These are phyloP conservation scores for Galeopsis tetrahit DNA, from an alignment of 257 asterid species.

Conservation along the genomic window DNA sequence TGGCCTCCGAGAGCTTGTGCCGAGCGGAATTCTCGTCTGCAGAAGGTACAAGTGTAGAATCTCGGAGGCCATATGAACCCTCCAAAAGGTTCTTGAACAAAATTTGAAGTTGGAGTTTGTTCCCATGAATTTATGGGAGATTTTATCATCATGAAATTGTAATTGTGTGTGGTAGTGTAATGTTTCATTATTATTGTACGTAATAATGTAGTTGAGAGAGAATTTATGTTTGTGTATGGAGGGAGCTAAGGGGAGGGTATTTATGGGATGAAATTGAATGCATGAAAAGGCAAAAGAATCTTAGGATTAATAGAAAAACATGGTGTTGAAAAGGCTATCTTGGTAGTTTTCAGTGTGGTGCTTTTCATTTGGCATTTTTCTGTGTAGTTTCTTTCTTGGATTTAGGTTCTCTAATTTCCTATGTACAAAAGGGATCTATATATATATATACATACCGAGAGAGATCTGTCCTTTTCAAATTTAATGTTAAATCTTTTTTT, in stretches of 20 bases:
- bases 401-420: slow-evolving; percentile 28
- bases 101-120: neutral
- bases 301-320: slow-evolving; percentile 30
- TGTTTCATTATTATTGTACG: slow-evolving; percentile 30
- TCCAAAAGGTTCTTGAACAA: slow-evolving; percentile 43
- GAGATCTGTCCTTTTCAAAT: neutral
- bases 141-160: slow-evolving; percentile 35
- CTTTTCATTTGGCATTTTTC: slow-evolving; percentile 44
- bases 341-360: slow-evolving; percentile 46
- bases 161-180: slow-evolving; percentile 20
- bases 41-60: slow-evolving; percentile 63
- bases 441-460: neutral
- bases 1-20: slow-evolving; percentile 87
- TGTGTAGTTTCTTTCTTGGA: slow-evolving; percentile 41
- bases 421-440: neutral
- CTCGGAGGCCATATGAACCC: slow-evolving; percentile 69
- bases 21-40: slow-evolving; percentile 60
- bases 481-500: neutral
- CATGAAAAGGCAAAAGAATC: slow-evolving; percentile 39
- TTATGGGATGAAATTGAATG: slow-evolving; percentile 34
- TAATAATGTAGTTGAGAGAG: neutral
- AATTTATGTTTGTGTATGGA: neutral
- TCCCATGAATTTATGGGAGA: slow-evolving; percentile 31
- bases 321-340: slow-evolving; percentile 38
- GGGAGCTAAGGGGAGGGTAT: slow-evolving; percentile 5